These are phyloP conservation scores for Candida labiduridarum DNA, from an alignment of 1,139 yeast species.

Conservation along the genomic window DNA sequence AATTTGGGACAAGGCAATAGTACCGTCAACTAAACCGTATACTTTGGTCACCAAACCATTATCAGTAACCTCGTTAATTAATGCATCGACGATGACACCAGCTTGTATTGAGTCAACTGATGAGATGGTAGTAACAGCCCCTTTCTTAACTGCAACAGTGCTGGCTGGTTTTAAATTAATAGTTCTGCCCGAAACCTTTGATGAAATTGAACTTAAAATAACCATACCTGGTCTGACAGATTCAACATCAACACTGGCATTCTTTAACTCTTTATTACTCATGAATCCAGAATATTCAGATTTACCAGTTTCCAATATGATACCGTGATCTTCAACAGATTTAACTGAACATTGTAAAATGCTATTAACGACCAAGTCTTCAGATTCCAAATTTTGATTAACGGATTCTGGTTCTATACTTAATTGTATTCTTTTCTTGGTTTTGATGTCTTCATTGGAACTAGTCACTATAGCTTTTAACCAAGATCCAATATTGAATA, in stretches of 20 bases:
- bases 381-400: conserved; percentile 61
- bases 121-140: conserved; percentile 55
- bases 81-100: conserved; percentile 78
- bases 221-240: conserved; percentile 44
- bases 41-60: conserved; percentile 68
- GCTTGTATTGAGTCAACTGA: conserved; percentile 82
- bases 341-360: conserved; percentile 74
- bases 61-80: conserved; percentile 60
- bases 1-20: conserved; percentile 69
- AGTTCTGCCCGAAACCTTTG: conserved; percentile 58
- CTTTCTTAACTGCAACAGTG: conserved; percentile 37
- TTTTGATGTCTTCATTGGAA: conserved; percentile 41
- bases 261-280: conserved; percentile 62
- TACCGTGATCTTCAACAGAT: conserved; percentile 91
- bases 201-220: conserved; percentile 47
- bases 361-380: conserved; percentile 65
- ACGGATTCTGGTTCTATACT: conserved; percentile 75
- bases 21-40: conserved; percentile 75
- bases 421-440: conserved; percentile 70
- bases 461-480: conserved; percentile 73
- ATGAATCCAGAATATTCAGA: conserved; percentile 66
- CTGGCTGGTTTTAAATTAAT: conserved; percentile 55
- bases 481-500: conserved; percentile 82
- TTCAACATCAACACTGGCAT: conserved; percentile 23
- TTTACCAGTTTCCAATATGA: conserved; percentile 71